phyloP scores from a whole-genome alignment of 805 yeast species.

The Jamesozyma rosinii region DNA sequence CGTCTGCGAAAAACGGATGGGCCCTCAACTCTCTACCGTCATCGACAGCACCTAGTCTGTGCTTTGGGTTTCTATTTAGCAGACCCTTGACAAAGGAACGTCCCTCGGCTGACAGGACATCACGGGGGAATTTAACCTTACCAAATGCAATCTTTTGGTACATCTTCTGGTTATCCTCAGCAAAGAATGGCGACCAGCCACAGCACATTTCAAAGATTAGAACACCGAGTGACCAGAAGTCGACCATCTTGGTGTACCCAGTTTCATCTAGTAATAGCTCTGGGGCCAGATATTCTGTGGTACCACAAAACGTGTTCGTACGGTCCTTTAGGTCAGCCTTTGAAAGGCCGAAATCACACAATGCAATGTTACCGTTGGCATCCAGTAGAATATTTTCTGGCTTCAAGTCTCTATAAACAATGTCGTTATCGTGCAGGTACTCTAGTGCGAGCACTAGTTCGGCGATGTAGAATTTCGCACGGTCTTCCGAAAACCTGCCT shows the following conservation, averaged over 20 bases:
- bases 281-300: constrained; percentile 96
- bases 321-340: constrained; percentile 87
- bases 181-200: constrained; percentile 98
- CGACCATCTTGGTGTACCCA: constrained; percentile 98
- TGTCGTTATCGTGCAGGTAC: constrained; percentile 89
- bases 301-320: constrained; percentile 95
- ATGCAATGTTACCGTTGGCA: constrained; percentile 94
- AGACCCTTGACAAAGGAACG: constrained; percentile 92
- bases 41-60: constrained; percentile 80
- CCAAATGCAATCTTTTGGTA: constrained; percentile 98
- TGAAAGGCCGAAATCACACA: constrained; percentile 94
- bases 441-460: constrained; percentile 89
- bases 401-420: constrained; percentile 91
- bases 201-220: constrained; percentile 97
- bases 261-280: constrained; percentile 90
- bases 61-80: constrained; percentile 90
- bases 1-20: constrained; percentile 84
- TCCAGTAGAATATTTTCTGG: constrained; percentile 93
- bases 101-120: constrained; percentile 86
- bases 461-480: constrained; percentile 95
- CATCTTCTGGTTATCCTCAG: constrained; percentile 97
- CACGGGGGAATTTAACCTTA: constrained; percentile 94
- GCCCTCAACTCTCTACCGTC: constrained; percentile 90
- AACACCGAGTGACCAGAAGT: constrained; percentile 97
- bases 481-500: constrained; percentile 83